Base-by-base conservation (phyloP, 352 stramenopile genomes). In the Phytophthora palmivora region DNA sequence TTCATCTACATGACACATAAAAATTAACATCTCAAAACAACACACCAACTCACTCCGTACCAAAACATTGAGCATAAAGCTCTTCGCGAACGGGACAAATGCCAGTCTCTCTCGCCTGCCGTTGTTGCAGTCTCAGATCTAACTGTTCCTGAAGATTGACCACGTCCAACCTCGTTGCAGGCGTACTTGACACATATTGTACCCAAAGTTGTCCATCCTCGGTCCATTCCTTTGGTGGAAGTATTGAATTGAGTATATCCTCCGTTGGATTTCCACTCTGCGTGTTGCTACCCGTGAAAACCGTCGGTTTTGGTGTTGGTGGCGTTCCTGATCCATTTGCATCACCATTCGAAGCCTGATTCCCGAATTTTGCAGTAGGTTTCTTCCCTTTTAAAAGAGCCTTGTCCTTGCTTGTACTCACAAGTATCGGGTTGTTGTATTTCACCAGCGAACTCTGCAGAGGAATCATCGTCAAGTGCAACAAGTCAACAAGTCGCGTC, bases 71-170 rank as follows among this genome's bases (percentile, higher is more conserved):
- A 0, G 88, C 85, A 53, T 98, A 98, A 6, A 98, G 76, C 63
- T 97, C 92, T 67, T 98, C 92, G 10, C 92, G 83, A 22, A 98
- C 79, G 9, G 92, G 92, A 59, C 92, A 98, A 52, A 98, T 97
- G 11, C 92, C 92, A 0, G 91, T 97, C 66, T 98, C 92, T 8
- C 91, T 83, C n/a, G 91, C 92, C 55, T 97, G 90, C 12, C 88
- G 69, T 63, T 97, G 89, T 52, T 97, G 91, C 18, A 98, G 73
- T 54, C 89, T 82, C 37, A 96, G 71, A 60, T 98, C 92, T n/a
- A 98, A 67, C 49, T 93, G 80, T 50, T 97, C 90, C 68, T 95
- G 87, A 19, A 98, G 63, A 50, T 97, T 97, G 19, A 97, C 89
- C 7, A 98, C 89, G 41, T 98, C 92, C 9, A 98, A 75, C n/a